Evolutionary conservation across 2,329 filamentous ascomycete genomes (phyloP), one percentile per base, ranked within the genome.

Genomic region (Orbilia quercus): DNA sequence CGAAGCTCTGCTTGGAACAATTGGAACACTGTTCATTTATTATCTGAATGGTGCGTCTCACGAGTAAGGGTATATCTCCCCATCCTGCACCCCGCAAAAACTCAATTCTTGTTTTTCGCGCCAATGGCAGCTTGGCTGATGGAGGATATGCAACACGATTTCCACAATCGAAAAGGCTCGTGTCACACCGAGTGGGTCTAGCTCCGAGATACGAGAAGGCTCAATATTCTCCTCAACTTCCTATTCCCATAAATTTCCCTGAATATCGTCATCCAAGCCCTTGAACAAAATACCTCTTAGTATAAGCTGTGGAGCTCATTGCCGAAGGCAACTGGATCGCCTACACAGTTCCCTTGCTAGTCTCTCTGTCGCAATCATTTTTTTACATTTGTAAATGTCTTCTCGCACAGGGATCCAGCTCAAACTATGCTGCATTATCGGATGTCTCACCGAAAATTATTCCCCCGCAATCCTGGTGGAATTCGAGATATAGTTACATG

Each of bases 361-460:
- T 51, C 7, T 2, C 20, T 7, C 36, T 25, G 9, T 18, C 18
- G 34, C 48, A 42, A 51, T 7, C 36, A 31, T 9, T 38, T 64
- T 42, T 54, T 20, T 18, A n/a, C 4, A 38, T 23, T 47, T 9
- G 25, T n/a, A 53, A 53, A 18, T 14, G 2, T 25, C 45, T 16
- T 14, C 20, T 38, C 25, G 25, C 47, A 23, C 44, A 53, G 12
- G 58, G 65, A 55, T 20, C 7, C 36, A 12, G 34, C 5, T 18
- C 18, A 20, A 20, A 53, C 23, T 36, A 28, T 44, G 40, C 20
- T 31, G 28, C 3, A 40, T 12, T 40, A 12, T 40, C 42, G 40
- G 60, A 53, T 59, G 53, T 65, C 25, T 72, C 67, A 40, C 59
- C 69, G 54, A 66, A 73, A 73, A 73, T 65, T 60, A 51, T 66